Evolutionary conservation across 2,329 filamentous ascomycete species (phyloP).

Genomic region (Dothidotthia symphoricarpi): DNA sequence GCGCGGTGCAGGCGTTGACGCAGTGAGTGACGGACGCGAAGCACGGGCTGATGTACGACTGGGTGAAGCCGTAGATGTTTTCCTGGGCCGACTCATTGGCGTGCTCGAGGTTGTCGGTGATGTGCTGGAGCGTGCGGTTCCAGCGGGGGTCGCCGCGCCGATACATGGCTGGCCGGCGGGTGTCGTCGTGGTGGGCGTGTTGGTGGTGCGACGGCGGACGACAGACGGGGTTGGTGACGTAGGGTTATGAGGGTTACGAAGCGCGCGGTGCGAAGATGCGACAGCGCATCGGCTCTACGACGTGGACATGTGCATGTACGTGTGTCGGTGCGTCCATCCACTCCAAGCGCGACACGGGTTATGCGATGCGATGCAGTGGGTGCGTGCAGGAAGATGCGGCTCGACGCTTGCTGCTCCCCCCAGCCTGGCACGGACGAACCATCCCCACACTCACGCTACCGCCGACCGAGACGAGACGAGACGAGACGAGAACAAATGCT

Average conservation of each 20-base stretch:
- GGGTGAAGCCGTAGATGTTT: slow-evolving; percentile 83
- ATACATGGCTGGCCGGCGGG: slow-evolving; percentile 51
- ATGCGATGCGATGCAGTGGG: slow-evolving; percentile 6
- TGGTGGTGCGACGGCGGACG: background rate
- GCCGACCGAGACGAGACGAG: no score
- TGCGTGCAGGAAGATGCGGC: slow-evolving; percentile 8
- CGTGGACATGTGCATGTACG: background rate
- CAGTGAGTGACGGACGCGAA: slow-evolving; percentile 65
- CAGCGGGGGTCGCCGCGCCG: slow-evolving; percentile 75
- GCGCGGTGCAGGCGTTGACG: slow-evolving; percentile 67
- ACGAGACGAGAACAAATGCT: slow-evolving; percentile 2
- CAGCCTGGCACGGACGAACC: background rate
- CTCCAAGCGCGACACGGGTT: slow-evolving; percentile 1
- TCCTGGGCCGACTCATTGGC: slow-evolving; percentile 91
- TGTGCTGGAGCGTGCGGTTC: slow-evolving; percentile 89
- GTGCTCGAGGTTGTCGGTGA: slow-evolving; percentile 84
- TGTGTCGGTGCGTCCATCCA: slow-evolving; percentile 4
- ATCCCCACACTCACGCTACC: slow-evolving; percentile 15
- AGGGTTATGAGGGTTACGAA: background rate
- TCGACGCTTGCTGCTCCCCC: slow-evolving; percentile 3
- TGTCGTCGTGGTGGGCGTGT: slow-evolving; percentile 1
- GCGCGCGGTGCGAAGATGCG: slow-evolving; percentile 18
- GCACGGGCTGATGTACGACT: slow-evolving; percentile 81
- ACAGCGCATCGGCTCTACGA: slow-evolving; percentile 27
- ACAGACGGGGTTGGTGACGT: background rate